A percentile compares a stretch with the other conserved stretches of the same genome.
Evolutionary conservation across 2,329 filamentous ascomycete species (phyloP).

Genomic region (Aspergillus eucalypticola): DNA sequence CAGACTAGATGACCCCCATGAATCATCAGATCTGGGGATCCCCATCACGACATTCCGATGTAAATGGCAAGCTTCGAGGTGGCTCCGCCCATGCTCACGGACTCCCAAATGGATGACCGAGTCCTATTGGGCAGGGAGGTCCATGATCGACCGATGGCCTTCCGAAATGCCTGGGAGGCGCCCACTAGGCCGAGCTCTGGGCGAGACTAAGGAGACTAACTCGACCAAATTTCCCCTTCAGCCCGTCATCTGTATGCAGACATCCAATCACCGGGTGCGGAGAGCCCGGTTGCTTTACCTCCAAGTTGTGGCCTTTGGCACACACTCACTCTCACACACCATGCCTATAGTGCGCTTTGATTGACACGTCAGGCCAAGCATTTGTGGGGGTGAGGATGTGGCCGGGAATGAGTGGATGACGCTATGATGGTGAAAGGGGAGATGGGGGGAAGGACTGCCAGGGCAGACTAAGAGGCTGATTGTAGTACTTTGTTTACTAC

Average conservation of each 20-base stretch:
- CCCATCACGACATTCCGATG: conserved; percentile 10
- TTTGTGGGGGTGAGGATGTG: background rate
- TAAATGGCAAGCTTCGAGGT: conserved; percentile 2
- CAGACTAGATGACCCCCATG: background rate
- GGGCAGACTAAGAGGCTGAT: background rate
- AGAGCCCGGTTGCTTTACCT: background rate
- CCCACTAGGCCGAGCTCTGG: conserved; percentile 1
- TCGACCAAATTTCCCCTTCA: background rate
- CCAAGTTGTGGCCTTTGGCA: background rate
- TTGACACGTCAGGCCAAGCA: conserved; percentile 7
- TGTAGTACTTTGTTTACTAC: background rate
- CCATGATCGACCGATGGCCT: conserved; percentile 10
- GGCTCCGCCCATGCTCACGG: background rate
- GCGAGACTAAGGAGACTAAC: background rate
- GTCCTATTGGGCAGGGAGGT: background rate
- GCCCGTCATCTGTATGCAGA: conserved; percentile 2
- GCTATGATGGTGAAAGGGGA: background rate
- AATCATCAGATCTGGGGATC: conserved; percentile 10
- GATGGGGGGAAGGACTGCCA: background rate
- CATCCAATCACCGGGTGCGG: conserved; percentile 3
- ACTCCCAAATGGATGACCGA: conserved; percentile 1
- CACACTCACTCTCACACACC: background rate
- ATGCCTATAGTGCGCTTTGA: background rate
- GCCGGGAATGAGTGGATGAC: background rate
- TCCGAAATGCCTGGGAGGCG: background rate